These are phyloP conservation scores for Globisporangium rhizosaccharum DNA, from an alignment of 352 stramenopile genomes.

Conservation along the genomic window DNA sequence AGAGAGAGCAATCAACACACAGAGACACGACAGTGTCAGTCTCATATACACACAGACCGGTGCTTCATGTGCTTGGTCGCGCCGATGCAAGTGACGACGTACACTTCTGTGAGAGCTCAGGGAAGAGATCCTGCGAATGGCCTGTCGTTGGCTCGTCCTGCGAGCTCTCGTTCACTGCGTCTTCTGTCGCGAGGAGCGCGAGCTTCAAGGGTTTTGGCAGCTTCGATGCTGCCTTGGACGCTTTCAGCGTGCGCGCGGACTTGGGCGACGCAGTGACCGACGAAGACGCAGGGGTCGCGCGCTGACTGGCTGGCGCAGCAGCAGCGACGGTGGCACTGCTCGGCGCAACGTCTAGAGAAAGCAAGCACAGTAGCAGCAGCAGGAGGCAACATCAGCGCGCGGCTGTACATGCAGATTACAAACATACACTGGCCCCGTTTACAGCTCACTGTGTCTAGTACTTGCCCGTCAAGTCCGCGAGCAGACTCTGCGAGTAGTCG, in stretches of 20 bases:
- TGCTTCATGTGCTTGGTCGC: not conserved
- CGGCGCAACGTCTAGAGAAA: no score
- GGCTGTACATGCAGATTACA: not conserved
- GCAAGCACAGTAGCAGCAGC: not conserved
- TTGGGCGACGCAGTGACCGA: not conserved
- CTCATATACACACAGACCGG: not conserved
- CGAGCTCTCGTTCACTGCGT: conserved; percentile 24
- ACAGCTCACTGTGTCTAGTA: conserved; percentile 13
- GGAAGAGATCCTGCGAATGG: conserved; percentile 39
- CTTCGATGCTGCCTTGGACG: not conserved
- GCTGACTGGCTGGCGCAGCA: no score
- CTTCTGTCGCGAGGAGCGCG: conserved; percentile 6
- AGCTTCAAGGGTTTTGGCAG: conserved; percentile 2
- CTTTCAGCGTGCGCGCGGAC: not conserved
- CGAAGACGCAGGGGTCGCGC: not conserved
- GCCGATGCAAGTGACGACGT: conserved; percentile 2
- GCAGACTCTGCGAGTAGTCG: conserved; percentile 71
- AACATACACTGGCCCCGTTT: conserved; percentile 3
- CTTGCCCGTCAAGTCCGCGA: conserved; percentile 70
- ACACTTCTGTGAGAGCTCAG: conserved; percentile 52
- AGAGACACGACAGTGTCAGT: not conserved
- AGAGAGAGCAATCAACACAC: not conserved
- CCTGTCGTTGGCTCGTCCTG: conserved; percentile 28
- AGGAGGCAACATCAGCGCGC: no score
- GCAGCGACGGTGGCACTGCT: no score